Percentiles rank a stretch among this genome's conserved stretches.
Conservation (phyloP, 495 filamentous ascomycete species). For the Penicillium chermesinum region DNA sequence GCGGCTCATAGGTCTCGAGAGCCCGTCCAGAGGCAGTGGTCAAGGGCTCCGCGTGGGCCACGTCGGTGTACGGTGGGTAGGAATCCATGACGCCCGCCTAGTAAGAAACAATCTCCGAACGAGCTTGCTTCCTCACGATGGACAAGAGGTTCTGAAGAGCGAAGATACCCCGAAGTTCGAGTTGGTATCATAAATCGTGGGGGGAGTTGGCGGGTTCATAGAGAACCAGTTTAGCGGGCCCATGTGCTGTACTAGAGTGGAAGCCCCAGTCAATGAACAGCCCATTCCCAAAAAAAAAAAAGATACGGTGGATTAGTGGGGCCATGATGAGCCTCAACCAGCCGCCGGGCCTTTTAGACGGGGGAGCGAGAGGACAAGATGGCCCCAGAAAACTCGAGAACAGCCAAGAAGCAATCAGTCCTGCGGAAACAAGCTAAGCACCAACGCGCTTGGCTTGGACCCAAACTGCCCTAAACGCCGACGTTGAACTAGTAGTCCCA, state of each 20-base stretch:
- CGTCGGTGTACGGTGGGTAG: constrained; percentile 14
- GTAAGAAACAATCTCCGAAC: not conserved
- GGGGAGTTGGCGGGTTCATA: constrained; percentile 1
- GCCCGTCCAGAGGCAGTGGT: constrained; percentile 2
- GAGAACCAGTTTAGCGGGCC: constrained; percentile 6
- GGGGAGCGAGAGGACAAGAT: not conserved
- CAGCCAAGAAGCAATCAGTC: not conserved
- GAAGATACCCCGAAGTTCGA: not conserved
- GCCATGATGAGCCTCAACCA: constrained; percentile 17
- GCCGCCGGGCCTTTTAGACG: not conserved
- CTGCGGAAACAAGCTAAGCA: not conserved
- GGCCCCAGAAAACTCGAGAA: not conserved
- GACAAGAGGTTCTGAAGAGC: not conserved
- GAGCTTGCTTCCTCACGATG: no score
- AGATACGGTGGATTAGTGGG: constrained; percentile 9
- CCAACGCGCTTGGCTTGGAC: not conserved
- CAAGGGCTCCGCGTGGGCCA: constrained; percentile 10
- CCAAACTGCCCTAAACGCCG: no score
- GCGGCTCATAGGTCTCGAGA: constrained; percentile 11
- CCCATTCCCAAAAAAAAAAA: constrained; percentile 1
- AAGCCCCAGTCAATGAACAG: constrained; percentile 12
- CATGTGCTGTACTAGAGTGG: no score
- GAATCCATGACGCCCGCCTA: constrained; percentile 19
- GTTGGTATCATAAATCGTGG: constrained; percentile 12
- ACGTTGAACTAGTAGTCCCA: no score